Base-by-base conservation (phyloP, 441 rosid genomes). In the Kokia cookei region DNA sequence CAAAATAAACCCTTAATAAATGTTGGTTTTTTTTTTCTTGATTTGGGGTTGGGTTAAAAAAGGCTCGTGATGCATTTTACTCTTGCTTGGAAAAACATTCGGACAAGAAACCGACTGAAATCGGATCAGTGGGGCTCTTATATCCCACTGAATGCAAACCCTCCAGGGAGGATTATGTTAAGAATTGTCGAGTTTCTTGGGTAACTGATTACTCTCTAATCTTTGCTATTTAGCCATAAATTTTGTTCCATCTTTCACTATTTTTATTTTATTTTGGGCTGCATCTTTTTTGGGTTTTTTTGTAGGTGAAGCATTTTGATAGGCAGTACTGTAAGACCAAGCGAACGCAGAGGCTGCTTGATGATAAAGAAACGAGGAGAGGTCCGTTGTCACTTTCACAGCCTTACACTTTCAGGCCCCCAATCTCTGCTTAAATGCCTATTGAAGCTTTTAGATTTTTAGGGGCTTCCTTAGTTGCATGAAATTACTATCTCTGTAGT, bases 331-430 rank as follows among this genome's bases (percentile, higher is more conserved):
- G 90, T 69, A 77, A 78, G 83, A 82, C 86, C 79, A 92, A 87
- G 85, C 85, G 86, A 80, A 84, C 85, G 19, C 84, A 78, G 65
- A 88, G 93, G 83, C 71, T 88, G 62, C 80, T 90, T 74, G 93
- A 90, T 64, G 98, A 90, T 75, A 81, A 72, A 77, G 87, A 83
- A 64, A 75, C 86, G 43, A 89, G 89, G 89, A 83, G 88, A 76
- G 96, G 94, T 84, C 98, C 93, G 74, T 67, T 89, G 78, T 83
- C 84, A 55, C 90, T 91, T 65, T 94, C 96, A 51, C 92, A 93
- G 87, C 91, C 91, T 61, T 88, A 84, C 78, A 91, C 93, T 40
- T 88, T 87, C 87, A 88, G 89, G 70, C 87, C 88, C 8, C 72
- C 82, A 50, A 15, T 26, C 27, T 78, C 87, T 43, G 48, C 84